Percentiles rank a stretch among this genome's conserved stretches.
Evolutionary conservation across 2,329 filamentous ascomycete genomes (phyloP).

Genomic region (Tothia fuscella): DNA sequence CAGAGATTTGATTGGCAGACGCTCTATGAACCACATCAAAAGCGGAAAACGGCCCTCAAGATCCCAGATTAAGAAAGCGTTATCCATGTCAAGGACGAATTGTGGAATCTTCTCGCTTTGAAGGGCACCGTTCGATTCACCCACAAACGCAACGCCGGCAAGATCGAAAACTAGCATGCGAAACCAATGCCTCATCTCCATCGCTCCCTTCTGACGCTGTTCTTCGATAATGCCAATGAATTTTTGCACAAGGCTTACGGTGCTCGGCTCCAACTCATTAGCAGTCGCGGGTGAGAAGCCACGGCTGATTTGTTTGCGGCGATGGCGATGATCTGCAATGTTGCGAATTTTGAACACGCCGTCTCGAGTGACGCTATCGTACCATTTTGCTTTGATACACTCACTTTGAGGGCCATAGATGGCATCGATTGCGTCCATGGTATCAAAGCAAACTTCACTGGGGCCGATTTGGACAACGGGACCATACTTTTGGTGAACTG

Average conservation of each 20-base stretch:
- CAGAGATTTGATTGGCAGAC: not conserved
- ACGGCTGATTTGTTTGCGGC: not conserved
- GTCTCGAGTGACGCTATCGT: not conserved
- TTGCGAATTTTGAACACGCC: not conserved
- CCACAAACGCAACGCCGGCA: not conserved
- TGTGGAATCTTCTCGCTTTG: not conserved
- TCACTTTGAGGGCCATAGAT: conserved; percentile 2
- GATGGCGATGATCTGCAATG: not conserved
- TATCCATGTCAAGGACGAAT: not conserved
- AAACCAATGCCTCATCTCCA: not conserved
- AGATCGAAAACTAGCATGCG: conserved; percentile 1
- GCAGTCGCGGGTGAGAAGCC: conserved; percentile 1
- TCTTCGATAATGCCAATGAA: not conserved
- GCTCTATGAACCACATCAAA: not conserved
- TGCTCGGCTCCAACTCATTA: not conserved
- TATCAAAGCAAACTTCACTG: conserved; percentile 1
- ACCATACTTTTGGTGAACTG: conserved; percentile 6
- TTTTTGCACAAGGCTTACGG: not conserved
- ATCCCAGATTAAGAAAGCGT: not conserved
- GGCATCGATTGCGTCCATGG: not conserved
- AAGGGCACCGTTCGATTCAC: not conserved
- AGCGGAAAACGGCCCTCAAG: conserved; percentile 1
- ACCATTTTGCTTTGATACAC: not conserved
- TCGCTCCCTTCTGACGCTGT: not conserved
- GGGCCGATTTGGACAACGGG: conserved; percentile 6